These are phyloP conservation scores for Annona cherimola DNA, from an alignment of 164 flowering plant genomes.

Conservation along the genomic window DNA sequence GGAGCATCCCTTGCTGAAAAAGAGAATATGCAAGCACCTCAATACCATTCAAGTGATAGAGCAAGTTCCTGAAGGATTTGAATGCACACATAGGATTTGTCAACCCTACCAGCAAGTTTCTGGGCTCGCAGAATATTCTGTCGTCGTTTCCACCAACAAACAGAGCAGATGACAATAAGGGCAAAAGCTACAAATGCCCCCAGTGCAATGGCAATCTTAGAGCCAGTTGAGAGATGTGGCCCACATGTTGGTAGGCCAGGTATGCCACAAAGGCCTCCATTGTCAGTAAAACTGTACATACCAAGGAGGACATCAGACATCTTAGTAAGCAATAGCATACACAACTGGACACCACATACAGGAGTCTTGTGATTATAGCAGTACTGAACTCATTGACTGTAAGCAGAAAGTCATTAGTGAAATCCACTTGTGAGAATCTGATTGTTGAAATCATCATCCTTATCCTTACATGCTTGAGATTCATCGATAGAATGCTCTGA, in stretches of 20 bases:
- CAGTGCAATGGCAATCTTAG: constrained; percentile 64
- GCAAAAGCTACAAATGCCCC: constrained; percentile 41
- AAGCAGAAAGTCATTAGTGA: background rate
- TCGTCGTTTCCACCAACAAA: constrained; percentile 85
- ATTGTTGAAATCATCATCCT: background rate
- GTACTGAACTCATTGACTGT: background rate
- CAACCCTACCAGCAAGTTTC: constrained; percentile 81
- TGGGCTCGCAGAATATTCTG: constrained; percentile 90
- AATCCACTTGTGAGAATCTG: background rate
- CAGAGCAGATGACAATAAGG: constrained; percentile 42
- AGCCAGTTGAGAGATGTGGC: constrained; percentile 67
- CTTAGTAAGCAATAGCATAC: background rate
- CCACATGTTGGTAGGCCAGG: constrained; percentile 90
- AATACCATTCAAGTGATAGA: background rate
- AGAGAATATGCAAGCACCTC: background rate
- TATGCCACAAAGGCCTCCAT: constrained; percentile 93
- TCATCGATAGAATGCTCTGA: background rate
- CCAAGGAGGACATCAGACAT: background rate
- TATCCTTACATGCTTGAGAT: background rate
- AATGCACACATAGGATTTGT: constrained; percentile 25
- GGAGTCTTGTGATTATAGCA: background rate
- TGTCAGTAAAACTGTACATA: constrained; percentile 73
- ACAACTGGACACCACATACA: background rate
- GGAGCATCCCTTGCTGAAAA: constrained; percentile 96
- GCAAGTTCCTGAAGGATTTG: background rate